phyloP scores from a whole-genome alignment of 768 basidiomycete genomes.

The Collybia sp. region DNA sequence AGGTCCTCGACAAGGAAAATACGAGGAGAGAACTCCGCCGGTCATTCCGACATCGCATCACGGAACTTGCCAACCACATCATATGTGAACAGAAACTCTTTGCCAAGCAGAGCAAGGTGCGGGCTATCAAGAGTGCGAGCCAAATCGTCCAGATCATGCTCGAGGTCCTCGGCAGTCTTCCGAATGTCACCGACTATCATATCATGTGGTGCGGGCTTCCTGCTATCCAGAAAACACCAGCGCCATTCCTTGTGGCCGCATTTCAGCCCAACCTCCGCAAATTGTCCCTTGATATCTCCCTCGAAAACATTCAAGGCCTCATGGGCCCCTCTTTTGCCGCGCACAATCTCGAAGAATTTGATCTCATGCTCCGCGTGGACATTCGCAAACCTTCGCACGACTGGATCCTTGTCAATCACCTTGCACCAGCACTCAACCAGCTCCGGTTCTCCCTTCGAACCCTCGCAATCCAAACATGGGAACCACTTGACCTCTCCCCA shows the following conservation, averaged over 20 bases:
- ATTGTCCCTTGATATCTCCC: slow-evolving; percentile 36
- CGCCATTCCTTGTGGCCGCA: slow-evolving; percentile 28
- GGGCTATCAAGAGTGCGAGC: slow-evolving; percentile 24
- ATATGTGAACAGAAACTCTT: slow-evolving; percentile 22
- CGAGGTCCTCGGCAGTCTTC: slow-evolving; percentile 37
- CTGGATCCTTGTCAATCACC: slow-evolving; percentile 26
- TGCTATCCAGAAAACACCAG: slow-evolving; percentile 18
- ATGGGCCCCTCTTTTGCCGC: slow-evolving; percentile 23
- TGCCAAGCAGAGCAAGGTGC: slow-evolving; percentile 19
- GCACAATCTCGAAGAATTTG: slow-evolving; percentile 33
- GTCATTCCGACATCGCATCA: slow-evolving; percentile 22
- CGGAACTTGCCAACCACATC: slow-evolving; percentile 27
- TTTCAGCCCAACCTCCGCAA: slow-evolving; percentile 32
- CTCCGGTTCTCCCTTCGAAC: slow-evolving; percentile 29
- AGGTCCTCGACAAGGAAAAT: slow-evolving; percentile 24
- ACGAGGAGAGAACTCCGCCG: slow-evolving; percentile 6
- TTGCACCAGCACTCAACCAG: slow-evolving; percentile 34
- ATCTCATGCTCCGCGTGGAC: slow-evolving; percentile 37
- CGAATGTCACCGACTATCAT: slow-evolving; percentile 43
- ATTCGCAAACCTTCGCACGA: slow-evolving; percentile 19
- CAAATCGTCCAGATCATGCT: slow-evolving; percentile 36
- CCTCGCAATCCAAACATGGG: slow-evolving; percentile 37
- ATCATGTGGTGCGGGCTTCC: slow-evolving; percentile 45
- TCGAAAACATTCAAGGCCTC: slow-evolving; percentile 35
- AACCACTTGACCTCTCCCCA: slow-evolving; percentile 38